Conservation (phyloP, 768 basidiomycete genomes). For the Auricularia heimuer region DNA sequence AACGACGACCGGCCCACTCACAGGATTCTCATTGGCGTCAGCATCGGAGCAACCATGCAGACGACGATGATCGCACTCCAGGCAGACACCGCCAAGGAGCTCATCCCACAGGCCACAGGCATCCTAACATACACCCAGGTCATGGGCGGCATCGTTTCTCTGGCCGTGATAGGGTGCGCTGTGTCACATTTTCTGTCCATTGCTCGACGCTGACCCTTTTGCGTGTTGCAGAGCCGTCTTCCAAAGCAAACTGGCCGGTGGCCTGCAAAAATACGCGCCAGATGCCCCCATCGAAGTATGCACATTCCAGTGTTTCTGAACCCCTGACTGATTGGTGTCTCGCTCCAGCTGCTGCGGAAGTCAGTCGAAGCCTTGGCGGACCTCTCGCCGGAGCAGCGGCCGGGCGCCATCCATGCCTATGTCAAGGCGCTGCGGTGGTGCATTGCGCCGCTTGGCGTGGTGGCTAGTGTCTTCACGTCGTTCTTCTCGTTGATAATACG, state of each 20-base stretch:
- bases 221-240: background rate
- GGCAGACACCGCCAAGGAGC: conserved; percentile 16
- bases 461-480: background rate
- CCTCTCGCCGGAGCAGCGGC: background rate
- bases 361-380: background rate
- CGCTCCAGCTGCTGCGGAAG: background rate
- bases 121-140: conserved; percentile 9
- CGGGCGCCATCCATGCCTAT: background rate
- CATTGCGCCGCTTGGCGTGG: background rate
- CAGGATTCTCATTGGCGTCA: conserved; percentile 24
- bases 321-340: too few relatives aligned
- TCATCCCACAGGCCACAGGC: conserved; percentile 17
- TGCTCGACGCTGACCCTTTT: too few relatives aligned
- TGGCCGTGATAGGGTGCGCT: background rate
- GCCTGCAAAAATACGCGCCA: background rate
- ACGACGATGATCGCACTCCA: conserved; percentile 19
- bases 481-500: background rate
- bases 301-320: background rate
- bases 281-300: background rate
- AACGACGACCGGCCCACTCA: too few relatives aligned
- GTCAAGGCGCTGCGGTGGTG: conserved; percentile 1
- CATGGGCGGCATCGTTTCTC: background rate
- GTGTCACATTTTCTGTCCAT: background rate
- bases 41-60: conserved; percentile 27
- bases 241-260: background rate